Evolutionary conservation across 2,329 filamentous ascomycete species (phyloP).

Genomic region (Cladosporium sp.): DNA sequence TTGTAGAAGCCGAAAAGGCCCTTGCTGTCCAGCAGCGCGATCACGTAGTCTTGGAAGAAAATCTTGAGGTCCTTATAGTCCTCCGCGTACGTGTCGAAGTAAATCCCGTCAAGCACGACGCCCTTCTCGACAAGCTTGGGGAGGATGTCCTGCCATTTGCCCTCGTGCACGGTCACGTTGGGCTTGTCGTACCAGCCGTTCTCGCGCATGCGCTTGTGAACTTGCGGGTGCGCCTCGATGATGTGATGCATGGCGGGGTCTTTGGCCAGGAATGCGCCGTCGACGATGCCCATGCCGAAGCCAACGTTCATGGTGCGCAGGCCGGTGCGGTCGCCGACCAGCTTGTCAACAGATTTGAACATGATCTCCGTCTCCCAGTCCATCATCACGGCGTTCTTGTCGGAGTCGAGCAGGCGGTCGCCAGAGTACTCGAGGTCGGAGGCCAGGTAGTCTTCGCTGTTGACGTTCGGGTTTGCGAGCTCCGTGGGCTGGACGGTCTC

Average conservation of each 20-base stretch:
- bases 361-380: slow-evolving; percentile 48
- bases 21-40: slow-evolving; percentile 62
- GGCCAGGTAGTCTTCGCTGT: slow-evolving; percentile 43
- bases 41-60: slow-evolving; percentile 85
- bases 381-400: slow-evolving; percentile 50
- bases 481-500: slow-evolving; percentile 20
- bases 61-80: slow-evolving; percentile 77
- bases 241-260: slow-evolving; percentile 43
- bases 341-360: slow-evolving; percentile 38
- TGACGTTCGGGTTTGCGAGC: slow-evolving; percentile 33
- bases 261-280: slow-evolving; percentile 41
- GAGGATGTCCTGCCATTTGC: slow-evolving; percentile 45
- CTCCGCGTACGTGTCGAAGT: slow-evolving; percentile 97
- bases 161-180: slow-evolving; percentile 44
- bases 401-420: slow-evolving; percentile 42
- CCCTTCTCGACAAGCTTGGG: slow-evolving; percentile 39
- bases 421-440: slow-evolving; percentile 43
- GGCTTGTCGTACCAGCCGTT: slow-evolving; percentile 44
- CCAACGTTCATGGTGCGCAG: slow-evolving; percentile 45
- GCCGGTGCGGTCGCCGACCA: slow-evolving; percentile 33
- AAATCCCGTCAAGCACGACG: slow-evolving; percentile 53
- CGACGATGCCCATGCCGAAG: slow-evolving; percentile 48
- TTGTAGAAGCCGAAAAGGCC: slow-evolving; percentile 59
- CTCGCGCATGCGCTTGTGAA: slow-evolving; percentile 39
- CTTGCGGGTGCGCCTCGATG: slow-evolving; percentile 46